Evolutionary conservation across 2,329 filamentous ascomycete species (phyloP), one percentile per base, ranked within the genome.

Genomic region (Geosmithia flava): DNA sequence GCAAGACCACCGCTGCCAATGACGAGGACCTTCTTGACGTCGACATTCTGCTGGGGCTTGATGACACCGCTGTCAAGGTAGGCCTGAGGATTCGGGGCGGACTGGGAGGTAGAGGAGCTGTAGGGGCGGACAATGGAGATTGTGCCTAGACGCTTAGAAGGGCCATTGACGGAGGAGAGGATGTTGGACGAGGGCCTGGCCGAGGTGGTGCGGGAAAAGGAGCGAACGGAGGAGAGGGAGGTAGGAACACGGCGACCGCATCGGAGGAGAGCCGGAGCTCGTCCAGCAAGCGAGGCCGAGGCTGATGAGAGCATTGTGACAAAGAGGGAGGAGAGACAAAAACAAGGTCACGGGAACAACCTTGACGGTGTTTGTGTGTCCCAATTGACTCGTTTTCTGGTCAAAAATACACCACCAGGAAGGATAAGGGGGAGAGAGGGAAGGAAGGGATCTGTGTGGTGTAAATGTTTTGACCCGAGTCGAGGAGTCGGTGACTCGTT

Each of bases 21-120:
- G 57, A 97, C 90, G 53, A 97, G 74, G 47, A 97, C 91, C 73
- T 97, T 97, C 74, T 95, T 95, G 54, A 97, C 89, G 63, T 95
- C 80, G 46, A 96, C 84, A 48, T 86, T 71, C 59, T 91, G 76
- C 59, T 78, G 77, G 50, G 84, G 83, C 66, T 89, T 85, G 62
- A 96, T 83, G 51, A 82, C 85, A 58, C 89, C 90, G 68, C 87
- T 95, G 62, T 88, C 81, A 58, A 96, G 74, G 68, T 95, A 95
- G 53, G 90, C 87, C 69, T 90, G 82, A 47, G 89, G 79, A 61
- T 85, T 87, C 49, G 89, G 87, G 47, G 87, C 83, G 54, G 81
- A 72, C 66, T 93, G 78, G 45, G 75, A 68, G 54, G 71, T 67
- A 40, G 62, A 63, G 44, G 65, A 63, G 56, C 63, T 68, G 53